These are phyloP conservation scores for Penicillium desertorum DNA, from an alignment of 495 filamentous ascomycete species.

Conservation along the genomic window DNA sequence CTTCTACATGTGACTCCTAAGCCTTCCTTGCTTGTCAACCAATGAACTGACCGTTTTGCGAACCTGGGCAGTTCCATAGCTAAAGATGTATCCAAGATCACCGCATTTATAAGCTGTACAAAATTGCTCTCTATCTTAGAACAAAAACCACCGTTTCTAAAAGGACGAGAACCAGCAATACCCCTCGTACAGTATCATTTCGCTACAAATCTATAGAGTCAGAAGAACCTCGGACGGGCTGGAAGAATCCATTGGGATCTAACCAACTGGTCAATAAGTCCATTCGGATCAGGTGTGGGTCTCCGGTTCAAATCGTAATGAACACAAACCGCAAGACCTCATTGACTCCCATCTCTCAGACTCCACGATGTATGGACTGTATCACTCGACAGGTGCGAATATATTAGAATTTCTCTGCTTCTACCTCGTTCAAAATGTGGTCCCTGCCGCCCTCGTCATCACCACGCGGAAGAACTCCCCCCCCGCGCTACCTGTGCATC, in stretches of 20 bases:
- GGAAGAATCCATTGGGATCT: no score
- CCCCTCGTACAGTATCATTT: slow-evolving; percentile 6
- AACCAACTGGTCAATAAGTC: background rate
- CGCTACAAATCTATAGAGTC: slow-evolving; percentile 5
- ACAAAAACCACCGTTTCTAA: slow-evolving; percentile 17
- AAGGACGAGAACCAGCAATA: slow-evolving; percentile 22
- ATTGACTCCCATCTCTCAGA: background rate
- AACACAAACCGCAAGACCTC: background rate
- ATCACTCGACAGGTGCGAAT: slow-evolving; percentile 8
- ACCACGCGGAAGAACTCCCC: slow-evolving; percentile 11
- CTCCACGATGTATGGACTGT: slow-evolving; percentile 5
- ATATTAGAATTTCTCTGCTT: slow-evolving; percentile 1
- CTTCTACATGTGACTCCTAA: no score
- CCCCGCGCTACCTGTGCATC: slow-evolving; percentile 4
- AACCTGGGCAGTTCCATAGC: slow-evolving; percentile 21
- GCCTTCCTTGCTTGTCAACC: no score
- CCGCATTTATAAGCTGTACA: slow-evolving; percentile 26
- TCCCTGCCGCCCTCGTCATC: slow-evolving; percentile 7
- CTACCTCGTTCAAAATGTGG: slow-evolving; percentile 2
- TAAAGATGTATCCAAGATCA: slow-evolving; percentile 17
- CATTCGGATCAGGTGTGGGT: background rate
- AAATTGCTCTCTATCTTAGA: slow-evolving; percentile 13
- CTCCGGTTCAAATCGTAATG: background rate
- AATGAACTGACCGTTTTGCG: slow-evolving; percentile 4
- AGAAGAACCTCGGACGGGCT: slow-evolving; percentile 13